Conservation (phyloP, 495 filamentous ascomycete species). For the Hypoxylon fuscum region DNA sequence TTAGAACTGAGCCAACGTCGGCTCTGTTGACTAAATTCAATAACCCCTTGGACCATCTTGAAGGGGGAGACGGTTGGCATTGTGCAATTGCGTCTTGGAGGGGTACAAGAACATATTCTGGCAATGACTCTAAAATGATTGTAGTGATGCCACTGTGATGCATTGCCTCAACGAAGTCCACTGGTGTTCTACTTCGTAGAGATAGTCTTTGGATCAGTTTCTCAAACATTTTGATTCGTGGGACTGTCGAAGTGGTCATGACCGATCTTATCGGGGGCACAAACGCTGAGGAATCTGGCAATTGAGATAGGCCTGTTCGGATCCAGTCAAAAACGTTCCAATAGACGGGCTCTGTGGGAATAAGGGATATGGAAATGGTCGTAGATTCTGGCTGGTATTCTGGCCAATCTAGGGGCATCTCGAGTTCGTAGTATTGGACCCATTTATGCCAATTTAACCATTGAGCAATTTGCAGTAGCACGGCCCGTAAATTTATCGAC, state of each 20-base stretch:
- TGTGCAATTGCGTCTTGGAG: slow-evolving; percentile 83
- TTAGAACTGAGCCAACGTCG: slow-evolving; percentile 76
- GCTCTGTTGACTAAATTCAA: slow-evolving; percentile 82
- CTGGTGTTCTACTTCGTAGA: slow-evolving; percentile 45
- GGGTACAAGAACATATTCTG: slow-evolving; percentile 79
- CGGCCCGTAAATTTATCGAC: slow-evolving; percentile 65
- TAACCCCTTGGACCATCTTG: slow-evolving; percentile 74
- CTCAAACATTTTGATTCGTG: slow-evolving; percentile 72
- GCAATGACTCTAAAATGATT: slow-evolving; percentile 77
- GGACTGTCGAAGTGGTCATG: slow-evolving; percentile 51
- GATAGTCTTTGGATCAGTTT: slow-evolving; percentile 59
- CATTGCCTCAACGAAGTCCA: slow-evolving; percentile 68
- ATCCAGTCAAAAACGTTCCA: slow-evolving; percentile 70
- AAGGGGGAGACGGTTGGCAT: slow-evolving; percentile 82
- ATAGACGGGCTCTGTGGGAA: slow-evolving; percentile 65
- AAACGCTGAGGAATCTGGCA: slow-evolving; percentile 17
- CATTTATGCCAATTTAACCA: slow-evolving; percentile 89
- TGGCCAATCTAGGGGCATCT: slow-evolving; percentile 45
- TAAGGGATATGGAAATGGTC: slow-evolving; percentile 17
- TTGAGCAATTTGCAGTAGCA: slow-evolving; percentile 80
- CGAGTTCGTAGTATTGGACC: slow-evolving; percentile 75
- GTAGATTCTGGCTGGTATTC: slow-evolving; percentile 61
- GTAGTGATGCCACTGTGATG: slow-evolving; percentile 65
- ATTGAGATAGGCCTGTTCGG: slow-evolving; percentile 63
- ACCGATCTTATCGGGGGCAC: slow-evolving; percentile 47